A percentile compares a stretch with the other conserved stretches of the same genome.
Conservation (phyloP, 2,329 filamentous ascomycete species). For the Plenodomus tracheiphilus region DNA sequence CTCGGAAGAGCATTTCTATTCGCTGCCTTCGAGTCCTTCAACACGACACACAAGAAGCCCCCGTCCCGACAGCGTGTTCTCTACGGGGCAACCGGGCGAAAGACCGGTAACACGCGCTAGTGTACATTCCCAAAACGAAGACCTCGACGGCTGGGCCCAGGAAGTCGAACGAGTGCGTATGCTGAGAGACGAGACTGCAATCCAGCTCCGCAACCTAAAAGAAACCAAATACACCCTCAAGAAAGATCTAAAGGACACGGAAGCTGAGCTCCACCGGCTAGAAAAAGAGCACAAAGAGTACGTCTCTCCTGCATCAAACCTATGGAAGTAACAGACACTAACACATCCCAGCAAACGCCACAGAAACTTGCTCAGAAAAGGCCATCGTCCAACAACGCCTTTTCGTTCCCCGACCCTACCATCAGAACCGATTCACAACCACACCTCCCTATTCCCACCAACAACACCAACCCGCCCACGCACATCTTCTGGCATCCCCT, state of each 20-base stretch:
- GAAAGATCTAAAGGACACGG: constrained; percentile 36
- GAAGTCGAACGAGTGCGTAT: constrained; percentile 42
- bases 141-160: constrained; percentile 33
- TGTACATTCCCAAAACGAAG: constrained; percentile 18
- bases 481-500: constrained; percentile 1
- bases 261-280: constrained; percentile 36
- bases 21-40: constrained; percentile 10
- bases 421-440: background rate
- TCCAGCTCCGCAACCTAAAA: constrained; percentile 39
- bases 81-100: background rate
- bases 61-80: constrained; percentile 2
- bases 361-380: background rate
- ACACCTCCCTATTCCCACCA: background rate
- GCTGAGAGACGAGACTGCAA: constrained; percentile 36
- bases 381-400: background rate
- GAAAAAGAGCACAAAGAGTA: constrained; percentile 29
- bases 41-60: constrained; percentile 14
- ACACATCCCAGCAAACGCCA: constrained; percentile 9
- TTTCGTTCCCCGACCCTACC: background rate
- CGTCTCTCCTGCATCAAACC: constrained; percentile 1
- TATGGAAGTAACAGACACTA: background rate
- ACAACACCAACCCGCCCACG: background rate
- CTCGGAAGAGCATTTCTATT: constrained; percentile 10
- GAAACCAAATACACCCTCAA: constrained; percentile 34
- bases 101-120: constrained; percentile 28